phyloP scores from a whole-genome alignment of 139 green algal genomes.

The Tetratostichococcus sp. region DNA sequence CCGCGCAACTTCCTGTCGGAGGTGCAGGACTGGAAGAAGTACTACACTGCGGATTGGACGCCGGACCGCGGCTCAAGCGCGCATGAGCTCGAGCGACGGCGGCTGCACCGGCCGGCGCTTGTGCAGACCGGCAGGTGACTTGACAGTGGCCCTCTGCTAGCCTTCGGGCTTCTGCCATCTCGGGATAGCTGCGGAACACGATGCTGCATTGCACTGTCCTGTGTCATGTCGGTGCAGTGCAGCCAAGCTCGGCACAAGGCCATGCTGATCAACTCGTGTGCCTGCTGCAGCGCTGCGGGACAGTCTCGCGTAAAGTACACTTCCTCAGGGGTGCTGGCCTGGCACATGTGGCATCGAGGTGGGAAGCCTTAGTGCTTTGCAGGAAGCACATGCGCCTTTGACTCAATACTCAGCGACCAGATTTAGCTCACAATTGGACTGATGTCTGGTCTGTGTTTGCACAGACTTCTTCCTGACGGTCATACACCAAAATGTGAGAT shows the following conservation, averaged over 20 bases:
- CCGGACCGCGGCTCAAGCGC: neutral
- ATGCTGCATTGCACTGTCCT: too few relatives aligned
- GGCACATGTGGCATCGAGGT: neutral
- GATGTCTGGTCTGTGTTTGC: neutral
- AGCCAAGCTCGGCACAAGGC: too few relatives aligned
- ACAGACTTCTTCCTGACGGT: slow-evolving; percentile 1
- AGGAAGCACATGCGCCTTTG: too few relatives aligned
- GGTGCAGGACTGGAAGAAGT: neutral
- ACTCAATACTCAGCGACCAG: too few relatives aligned
- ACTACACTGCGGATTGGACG: neutral
- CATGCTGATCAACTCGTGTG: neutral
- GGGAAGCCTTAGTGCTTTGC: too few relatives aligned
- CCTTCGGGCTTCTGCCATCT: too few relatives aligned
- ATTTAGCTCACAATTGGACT: too few relatives aligned
- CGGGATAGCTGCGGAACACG: too few relatives aligned
- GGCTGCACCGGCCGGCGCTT: neutral
- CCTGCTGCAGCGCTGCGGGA: neutral
- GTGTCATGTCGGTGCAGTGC: too few relatives aligned
- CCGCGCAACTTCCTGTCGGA: neutral
- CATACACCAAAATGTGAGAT: neutral
- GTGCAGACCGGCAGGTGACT: neutral
- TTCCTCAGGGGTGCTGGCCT: neutral
- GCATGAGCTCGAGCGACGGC: neutral
- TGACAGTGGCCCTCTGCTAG: too few relatives aligned
- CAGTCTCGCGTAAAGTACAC: neutral